These are phyloP conservation scores for Neostapfia colusana DNA, from an alignment of 176 grass and related monocot species.

Conservation along the genomic window DNA sequence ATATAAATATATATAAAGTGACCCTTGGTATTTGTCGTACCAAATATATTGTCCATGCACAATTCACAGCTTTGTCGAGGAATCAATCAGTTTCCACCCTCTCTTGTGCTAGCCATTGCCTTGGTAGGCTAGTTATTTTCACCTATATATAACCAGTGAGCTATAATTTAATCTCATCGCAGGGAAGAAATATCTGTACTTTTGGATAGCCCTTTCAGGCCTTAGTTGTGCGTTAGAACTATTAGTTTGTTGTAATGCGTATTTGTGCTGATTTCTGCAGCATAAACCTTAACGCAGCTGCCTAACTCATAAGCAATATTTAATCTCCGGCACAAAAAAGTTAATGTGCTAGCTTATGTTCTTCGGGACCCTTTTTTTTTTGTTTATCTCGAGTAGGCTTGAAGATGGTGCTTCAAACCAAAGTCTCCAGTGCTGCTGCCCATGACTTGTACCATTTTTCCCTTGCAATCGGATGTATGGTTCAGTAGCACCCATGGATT, in stretches of 20 bases:
- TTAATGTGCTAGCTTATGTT: neutral
- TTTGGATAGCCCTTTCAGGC: neutral
- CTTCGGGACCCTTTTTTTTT: neutral
- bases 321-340: neutral
- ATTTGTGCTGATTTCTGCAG: neutral
- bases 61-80: neutral
- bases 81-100: neutral
- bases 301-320: neutral
- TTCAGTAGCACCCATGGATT: conserved; percentile 10
- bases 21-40: neutral
- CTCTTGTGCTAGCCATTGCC: neutral
- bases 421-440: neutral
- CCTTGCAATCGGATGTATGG: conserved; percentile 3
- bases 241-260: neutral
- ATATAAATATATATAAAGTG: too few species aligned
- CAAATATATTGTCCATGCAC: neutral
- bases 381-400: conserved; percentile 21
- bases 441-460: neutral
- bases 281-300: neutral
- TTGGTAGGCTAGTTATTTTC: neutral
- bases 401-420: conserved; percentile 21
- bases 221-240: neutral
- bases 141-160: neutral
- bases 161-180: neutral
- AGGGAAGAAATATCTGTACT: neutral